Evolutionary conservation across 2,329 filamentous ascomycete genomes (phyloP), one percentile per base, ranked within the genome.

Genomic region (Diplodia scrobiculata): DNA sequence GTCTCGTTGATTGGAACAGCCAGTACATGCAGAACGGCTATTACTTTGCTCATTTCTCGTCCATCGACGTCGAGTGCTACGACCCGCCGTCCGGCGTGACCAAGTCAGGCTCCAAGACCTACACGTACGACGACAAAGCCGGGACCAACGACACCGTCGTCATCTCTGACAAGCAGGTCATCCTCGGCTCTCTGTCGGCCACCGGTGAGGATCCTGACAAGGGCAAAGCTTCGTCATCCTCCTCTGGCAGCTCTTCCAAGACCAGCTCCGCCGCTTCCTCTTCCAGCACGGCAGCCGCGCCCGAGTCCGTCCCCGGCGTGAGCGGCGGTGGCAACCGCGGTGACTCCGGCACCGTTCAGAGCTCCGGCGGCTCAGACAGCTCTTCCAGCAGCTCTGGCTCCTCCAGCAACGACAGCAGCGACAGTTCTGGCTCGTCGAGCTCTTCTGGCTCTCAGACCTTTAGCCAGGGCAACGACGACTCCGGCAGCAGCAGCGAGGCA

Each of bases 21-120:
- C 81, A 83, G 21, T 91, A 96, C 78, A 94, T 98, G 83, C 82
- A 91, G 80, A 84, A 91, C 74, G 91, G 91, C 36, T 98, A 97
- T 83, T 97, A 95, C 83, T 97, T 90, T 76, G 90, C 92, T 64
- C 86, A 86, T 51, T 86, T 97, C 72, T 83, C 87, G 65, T 87
- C 92, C 65, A 86, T 99, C 67, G 84, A 82, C n/a, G 87, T 98
- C 41, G 81, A 92, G 71, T 99, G 95, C 87, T 98, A 91, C 83
- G 84, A 93, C 71, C 87, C 91, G 3, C 95, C 94, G 34, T 84
- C 85, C 25, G 90, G 87, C 78, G 86, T 83, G 65, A 86, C 86
- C 69, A 84, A 82, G 70, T 77, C 79, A 58, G 87, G 87, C 68
- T 77, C 75, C 71, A 84, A 83, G 69, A 88, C 89, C 27, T 99